A percentile compares a stretch with the other conserved stretches of the same genome.
phyloP scores from a whole-genome alignment of 129 eudicot genomes.

The Kitagawia praeruptora region DNA sequence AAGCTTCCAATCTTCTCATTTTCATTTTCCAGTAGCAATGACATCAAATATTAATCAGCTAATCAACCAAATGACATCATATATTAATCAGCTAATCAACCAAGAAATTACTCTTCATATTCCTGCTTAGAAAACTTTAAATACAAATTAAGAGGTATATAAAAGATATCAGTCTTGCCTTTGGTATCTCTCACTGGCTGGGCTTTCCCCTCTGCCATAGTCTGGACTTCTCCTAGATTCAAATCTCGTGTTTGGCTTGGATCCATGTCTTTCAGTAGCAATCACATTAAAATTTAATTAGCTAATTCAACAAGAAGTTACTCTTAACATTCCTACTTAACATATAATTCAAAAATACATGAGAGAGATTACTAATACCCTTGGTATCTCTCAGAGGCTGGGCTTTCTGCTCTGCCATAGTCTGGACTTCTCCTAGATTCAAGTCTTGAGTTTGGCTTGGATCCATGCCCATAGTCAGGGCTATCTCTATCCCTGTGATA shows the following conservation, averaged over 20 bases:
- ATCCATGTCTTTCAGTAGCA: slow-evolving; percentile 31
- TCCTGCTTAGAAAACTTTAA: background rate
- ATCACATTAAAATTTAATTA: background rate
- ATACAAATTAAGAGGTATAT: background rate
- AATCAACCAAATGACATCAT: background rate
- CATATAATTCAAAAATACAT: background rate
- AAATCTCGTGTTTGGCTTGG: slow-evolving; percentile 19
- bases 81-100: background rate
- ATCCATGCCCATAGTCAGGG: slow-evolving; percentile 83
- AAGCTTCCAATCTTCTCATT: background rate
- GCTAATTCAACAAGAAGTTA: background rate
- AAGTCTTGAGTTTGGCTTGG: slow-evolving; percentile 21
- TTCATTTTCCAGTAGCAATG: background rate
- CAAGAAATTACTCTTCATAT: background rate
- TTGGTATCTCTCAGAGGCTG: slow-evolving; percentile 6
- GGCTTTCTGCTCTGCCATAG: slow-evolving; percentile 9
- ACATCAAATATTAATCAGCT: background rate
- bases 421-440: slow-evolving; percentile 27
- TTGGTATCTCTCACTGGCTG: slow-evolving; percentile 9
- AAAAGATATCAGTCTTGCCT: background rate
- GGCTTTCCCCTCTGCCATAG: slow-evolving; percentile 7
- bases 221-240: slow-evolving; percentile 27
- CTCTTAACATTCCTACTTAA: background rate
- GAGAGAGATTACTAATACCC: background rate
- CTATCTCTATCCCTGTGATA: slow-evolving; percentile 67